Conservation (phyloP, 2,329 filamentous ascomycete species). For the Aspergillus piperis region DNA sequence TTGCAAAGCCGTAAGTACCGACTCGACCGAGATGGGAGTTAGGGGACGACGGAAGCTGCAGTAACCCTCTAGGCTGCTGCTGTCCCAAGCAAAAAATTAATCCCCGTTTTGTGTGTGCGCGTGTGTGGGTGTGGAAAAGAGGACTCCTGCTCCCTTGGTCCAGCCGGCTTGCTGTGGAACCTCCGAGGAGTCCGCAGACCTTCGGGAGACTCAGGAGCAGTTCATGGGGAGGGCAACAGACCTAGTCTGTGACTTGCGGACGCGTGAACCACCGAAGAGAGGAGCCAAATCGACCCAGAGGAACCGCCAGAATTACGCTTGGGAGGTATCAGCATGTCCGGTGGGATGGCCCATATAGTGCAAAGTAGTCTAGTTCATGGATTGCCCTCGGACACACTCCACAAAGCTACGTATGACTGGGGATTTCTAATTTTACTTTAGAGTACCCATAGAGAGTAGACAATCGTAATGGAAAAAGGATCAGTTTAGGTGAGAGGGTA, state of each 20-base stretch:
- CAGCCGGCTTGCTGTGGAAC: slow-evolving; percentile 9
- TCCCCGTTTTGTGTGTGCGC: not conserved
- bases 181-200: not conserved
- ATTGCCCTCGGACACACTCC: not conserved
- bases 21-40: not conserved
- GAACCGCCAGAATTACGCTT: not conserved
- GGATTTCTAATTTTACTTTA: no score
- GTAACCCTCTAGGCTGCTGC: not conserved
- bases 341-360: not conserved
- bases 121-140: not conserved
- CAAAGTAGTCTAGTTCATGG: not conserved
- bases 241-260: slow-evolving; percentile 1
- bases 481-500: not conserved
- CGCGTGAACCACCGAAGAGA: slow-evolving; percentile 1
- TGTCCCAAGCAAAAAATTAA: not conserved
- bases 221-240: not conserved
- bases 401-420: not conserved
- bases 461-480: not conserved
- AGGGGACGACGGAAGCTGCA: not conserved
- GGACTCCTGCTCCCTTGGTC: slow-evolving; percentile 2
- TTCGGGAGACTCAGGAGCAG: not conserved
- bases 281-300: slow-evolving; percentile 2
- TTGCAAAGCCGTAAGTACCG: not conserved
- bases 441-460: no score
- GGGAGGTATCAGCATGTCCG: not conserved